phyloP scores from a whole-genome alignment of 1,139 yeast genomes.

The Pichia sp. region DNA sequence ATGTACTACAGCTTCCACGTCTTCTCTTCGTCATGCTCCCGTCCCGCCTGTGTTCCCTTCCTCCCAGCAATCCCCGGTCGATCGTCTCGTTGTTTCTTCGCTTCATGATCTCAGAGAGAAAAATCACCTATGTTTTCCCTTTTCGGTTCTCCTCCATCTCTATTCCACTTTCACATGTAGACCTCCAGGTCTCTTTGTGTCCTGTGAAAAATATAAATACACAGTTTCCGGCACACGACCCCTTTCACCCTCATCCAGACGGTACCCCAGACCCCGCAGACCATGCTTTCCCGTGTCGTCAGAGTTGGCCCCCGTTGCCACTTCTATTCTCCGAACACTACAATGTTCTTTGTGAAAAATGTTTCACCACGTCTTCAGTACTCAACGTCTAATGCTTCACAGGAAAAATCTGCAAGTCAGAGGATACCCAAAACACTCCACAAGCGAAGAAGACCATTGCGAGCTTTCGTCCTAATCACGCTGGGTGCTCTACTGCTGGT shows the following conservation, averaged over 20 bases:
- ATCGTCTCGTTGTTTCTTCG: background rate
- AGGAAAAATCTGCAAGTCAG: background rate
- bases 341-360: slow-evolving; percentile 2
- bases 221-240: slow-evolving; percentile 1
- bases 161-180: background rate
- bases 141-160: background rate
- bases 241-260: background rate
- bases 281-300: slow-evolving; percentile 1
- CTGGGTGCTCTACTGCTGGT: slow-evolving; percentile 21
- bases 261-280: background rate
- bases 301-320: background rate
- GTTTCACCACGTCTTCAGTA: background rate
- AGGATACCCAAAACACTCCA: background rate
- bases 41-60: background rate
- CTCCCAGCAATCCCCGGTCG: background rate
- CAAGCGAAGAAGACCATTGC: slow-evolving; percentile 13
- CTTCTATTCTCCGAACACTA: slow-evolving; percentile 3
- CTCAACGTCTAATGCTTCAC: background rate
- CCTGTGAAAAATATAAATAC: background rate
- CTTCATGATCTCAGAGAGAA: background rate
- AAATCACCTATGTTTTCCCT: background rate
- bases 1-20: no score
- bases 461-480: slow-evolving; percentile 15
- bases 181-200: background rate
- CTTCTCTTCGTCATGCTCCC: background rate